These are phyloP conservation scores for Puya raimondii DNA, from an alignment of 176 grass and related monocot genomes.

Conservation along the genomic window DNA sequence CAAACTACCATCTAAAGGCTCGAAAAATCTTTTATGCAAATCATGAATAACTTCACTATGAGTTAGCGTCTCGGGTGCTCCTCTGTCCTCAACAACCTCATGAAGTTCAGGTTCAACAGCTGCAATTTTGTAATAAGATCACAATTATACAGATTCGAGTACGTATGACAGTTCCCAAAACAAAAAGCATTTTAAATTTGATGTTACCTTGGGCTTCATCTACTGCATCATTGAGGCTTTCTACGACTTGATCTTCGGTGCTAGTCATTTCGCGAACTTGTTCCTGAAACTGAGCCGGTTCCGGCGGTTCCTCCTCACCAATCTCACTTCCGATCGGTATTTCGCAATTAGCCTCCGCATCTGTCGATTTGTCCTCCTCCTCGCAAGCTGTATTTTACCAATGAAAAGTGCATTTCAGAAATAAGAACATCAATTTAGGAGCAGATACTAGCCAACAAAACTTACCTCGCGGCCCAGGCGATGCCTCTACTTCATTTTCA, in stretches of 20 bases:
- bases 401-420: neutral
- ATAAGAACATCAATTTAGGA: neutral
- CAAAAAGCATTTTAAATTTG: neutral
- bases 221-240: conserved; percentile 20
- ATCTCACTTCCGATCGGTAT: conserved; percentile 45
- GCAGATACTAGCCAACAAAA: neutral
- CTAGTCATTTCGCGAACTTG: neutral
- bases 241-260: conserved; percentile 16
- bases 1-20: conserved; percentile 45
- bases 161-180: neutral
- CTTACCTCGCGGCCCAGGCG: conserved; percentile 28
- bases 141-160: neutral
- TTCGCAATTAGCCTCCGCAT: conserved; percentile 16
- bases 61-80: conserved; percentile 28
- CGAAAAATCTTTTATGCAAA: conserved; percentile 38
- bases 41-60: conserved; percentile 31
- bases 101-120: conserved; percentile 16
- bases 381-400: conserved; percentile 31
- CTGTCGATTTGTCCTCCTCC: conserved; percentile 27
- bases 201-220: conserved; percentile 25
- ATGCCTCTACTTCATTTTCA: conserved; percentile 13
- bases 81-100: conserved; percentile 38
- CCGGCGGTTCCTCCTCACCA: conserved; percentile 35
- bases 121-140: neutral
- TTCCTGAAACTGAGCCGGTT: conserved; percentile 27